Evolutionary conservation across 108 stramenopile species (phyloP).

Genomic region (Pelagomonas calceolata): DNA sequence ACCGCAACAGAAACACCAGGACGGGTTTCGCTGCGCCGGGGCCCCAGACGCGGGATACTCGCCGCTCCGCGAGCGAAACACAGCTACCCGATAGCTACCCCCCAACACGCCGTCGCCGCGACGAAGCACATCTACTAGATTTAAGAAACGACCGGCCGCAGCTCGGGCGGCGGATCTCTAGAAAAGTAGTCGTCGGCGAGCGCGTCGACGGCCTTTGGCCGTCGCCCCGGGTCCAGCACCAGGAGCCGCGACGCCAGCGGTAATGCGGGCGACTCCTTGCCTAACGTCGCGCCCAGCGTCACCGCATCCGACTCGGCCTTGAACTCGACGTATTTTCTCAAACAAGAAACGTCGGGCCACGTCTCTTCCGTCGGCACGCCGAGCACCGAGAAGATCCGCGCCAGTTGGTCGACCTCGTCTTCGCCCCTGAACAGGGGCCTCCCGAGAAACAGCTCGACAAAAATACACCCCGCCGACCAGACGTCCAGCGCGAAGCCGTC

Average conservation of each 20-base stretch:
- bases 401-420: conserved; percentile 49
- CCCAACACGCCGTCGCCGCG: too few relatives aligned
- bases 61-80: too few relatives aligned
- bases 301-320: too few relatives aligned
- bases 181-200: not conserved
- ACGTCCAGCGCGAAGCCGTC: conserved; percentile 78
- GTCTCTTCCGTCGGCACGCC: conserved; percentile 42
- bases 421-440: conserved; percentile 25
- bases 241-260: not conserved
- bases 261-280: too few relatives aligned
- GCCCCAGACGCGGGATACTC: too few relatives aligned
- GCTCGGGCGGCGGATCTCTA: not conserved
- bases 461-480: conserved; percentile 89
- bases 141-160: too few relatives aligned
- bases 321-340: conserved; percentile 18
- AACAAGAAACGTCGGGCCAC: conserved; percentile 32
- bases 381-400: conserved; percentile 38
- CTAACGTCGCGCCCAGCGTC: too few relatives aligned
- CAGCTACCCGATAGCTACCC: too few relatives aligned
- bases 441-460: conserved; percentile 52
- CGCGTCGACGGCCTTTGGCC: not conserved
- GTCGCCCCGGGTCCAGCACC: not conserved
- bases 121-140: too few relatives aligned
- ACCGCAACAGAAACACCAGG: too few relatives aligned
- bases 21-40: too few relatives aligned